phyloP scores from a whole-genome alignment of 768 basidiomycete species.

The Piloderma croceum region DNA sequence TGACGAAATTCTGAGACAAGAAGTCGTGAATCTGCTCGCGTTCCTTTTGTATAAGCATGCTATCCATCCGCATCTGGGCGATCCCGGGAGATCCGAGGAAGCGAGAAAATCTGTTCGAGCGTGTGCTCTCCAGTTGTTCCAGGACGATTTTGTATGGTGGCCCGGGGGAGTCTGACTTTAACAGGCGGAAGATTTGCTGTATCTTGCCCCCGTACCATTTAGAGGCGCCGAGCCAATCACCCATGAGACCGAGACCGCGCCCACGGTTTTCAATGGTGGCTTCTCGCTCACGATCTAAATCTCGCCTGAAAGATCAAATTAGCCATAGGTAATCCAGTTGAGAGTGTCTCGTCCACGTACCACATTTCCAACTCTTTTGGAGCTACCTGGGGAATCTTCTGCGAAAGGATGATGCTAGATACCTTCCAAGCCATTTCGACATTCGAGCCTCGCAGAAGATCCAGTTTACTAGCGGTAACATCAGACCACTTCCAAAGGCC shows the following conservation, averaged over 20 bases:
- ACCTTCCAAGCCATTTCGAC: background rate
- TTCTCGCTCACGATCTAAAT: constrained; percentile 60
- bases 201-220: constrained; percentile 69
- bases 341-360: background rate
- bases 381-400: background rate
- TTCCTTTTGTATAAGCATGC: constrained; percentile 33
- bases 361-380: background rate
- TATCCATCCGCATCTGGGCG: constrained; percentile 48
- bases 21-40: constrained; percentile 24
- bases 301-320: constrained; percentile 25
- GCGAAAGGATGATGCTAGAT: background rate
- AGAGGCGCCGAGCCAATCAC: constrained; percentile 38
- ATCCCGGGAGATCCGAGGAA: constrained; percentile 60
- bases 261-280: constrained; percentile 49
- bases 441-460: background rate
- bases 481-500: constrained; percentile 8
- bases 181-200: constrained; percentile 51
- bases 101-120: constrained; percentile 62
- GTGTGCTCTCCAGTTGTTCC: constrained; percentile 49
- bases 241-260: constrained; percentile 61
- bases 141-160: too few species aligned
- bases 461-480: background rate
- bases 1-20: constrained; percentile 46
- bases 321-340: background rate
- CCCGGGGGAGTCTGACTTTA: too few species aligned